Evolutionary conservation across 257 asterid species (phyloP).

Genomic region (Nicotiana attenuata): DNA sequence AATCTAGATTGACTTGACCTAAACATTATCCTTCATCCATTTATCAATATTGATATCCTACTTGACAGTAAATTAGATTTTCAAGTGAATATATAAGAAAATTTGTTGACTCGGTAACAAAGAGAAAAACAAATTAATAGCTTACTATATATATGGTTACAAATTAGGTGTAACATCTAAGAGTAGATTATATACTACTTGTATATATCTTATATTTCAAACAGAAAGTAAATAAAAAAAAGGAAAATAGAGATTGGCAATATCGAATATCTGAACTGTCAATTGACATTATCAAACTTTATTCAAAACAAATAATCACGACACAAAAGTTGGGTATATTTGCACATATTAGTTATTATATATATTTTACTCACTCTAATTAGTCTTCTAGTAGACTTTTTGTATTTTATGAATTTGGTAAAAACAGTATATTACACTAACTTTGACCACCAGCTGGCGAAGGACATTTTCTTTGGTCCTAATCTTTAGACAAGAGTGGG

Average conservation of each 20-base stretch:
- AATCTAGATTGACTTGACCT: too few species aligned
- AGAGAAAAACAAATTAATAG: too few species aligned
- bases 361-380: background rate
- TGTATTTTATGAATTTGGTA: background rate
- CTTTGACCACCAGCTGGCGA: slow-evolving; percentile 3
- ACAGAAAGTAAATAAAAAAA: background rate
- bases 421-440: background rate
- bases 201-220: too few species aligned
- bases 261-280: background rate
- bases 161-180: background rate
- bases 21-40: too few species aligned
- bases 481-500: background rate
- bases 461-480: background rate
- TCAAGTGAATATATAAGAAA: too few species aligned
- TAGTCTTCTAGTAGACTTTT: background rate
- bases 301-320: background rate
- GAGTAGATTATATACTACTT: background rate
- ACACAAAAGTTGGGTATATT: background rate
- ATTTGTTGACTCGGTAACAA: too few species aligned
- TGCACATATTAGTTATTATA: background rate
- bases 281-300: background rate
- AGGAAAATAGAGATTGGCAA: background rate
- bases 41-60: too few species aligned
- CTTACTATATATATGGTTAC: background rate
- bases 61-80: too few species aligned